These are phyloP conservation scores for Aspergillus ostianus DNA, from an alignment of 495 filamentous ascomycete genomes.

Conservation along the genomic window DNA sequence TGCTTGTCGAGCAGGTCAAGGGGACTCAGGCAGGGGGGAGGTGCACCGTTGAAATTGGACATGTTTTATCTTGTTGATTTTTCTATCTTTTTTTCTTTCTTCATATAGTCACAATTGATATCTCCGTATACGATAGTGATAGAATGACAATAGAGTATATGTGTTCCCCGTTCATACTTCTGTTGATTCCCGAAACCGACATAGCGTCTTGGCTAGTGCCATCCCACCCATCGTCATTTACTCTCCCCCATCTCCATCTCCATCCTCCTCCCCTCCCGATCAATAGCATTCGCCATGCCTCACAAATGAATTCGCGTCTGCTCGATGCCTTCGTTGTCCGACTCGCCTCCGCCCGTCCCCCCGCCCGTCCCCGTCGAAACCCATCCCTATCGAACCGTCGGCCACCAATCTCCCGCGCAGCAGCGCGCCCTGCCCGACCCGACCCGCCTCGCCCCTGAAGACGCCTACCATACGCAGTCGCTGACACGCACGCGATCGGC, in stretches of 20 bases:
- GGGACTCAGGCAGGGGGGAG: slow-evolving; percentile 3
- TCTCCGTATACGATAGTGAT: too few species aligned
- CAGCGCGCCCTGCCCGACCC: slow-evolving; percentile 52
- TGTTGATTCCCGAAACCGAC: background rate
- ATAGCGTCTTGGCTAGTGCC: background rate
- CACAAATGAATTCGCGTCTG: slow-evolving; percentile 27
- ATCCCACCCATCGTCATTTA: background rate
- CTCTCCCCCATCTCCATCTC: background rate
- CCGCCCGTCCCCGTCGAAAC: slow-evolving; percentile 46
- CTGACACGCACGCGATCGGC: slow-evolving; percentile 53
- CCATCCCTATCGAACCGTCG: slow-evolving; percentile 40
- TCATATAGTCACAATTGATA: too few species aligned
- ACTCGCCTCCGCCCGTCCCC: slow-evolving; percentile 34
- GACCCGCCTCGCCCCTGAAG: slow-evolving; percentile 74
- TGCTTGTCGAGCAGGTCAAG: slow-evolving; percentile 21
- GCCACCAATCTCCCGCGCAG: slow-evolving; percentile 38
- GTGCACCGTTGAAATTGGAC: slow-evolving; percentile 14
- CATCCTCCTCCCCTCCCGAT: background rate
- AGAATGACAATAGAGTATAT: too few species aligned
- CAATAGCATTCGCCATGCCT: slow-evolving; percentile 25
- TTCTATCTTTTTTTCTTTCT: background rate
- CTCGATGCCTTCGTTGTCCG: slow-evolving; percentile 43
- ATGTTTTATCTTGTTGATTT: slow-evolving; percentile 2
- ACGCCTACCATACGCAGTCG: slow-evolving; percentile 68
- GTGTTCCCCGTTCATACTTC: background rate